phyloP scores from a whole-genome alignment of 2,329 filamentous ascomycete species.

The Tetracladium maxilliforme region DNA sequence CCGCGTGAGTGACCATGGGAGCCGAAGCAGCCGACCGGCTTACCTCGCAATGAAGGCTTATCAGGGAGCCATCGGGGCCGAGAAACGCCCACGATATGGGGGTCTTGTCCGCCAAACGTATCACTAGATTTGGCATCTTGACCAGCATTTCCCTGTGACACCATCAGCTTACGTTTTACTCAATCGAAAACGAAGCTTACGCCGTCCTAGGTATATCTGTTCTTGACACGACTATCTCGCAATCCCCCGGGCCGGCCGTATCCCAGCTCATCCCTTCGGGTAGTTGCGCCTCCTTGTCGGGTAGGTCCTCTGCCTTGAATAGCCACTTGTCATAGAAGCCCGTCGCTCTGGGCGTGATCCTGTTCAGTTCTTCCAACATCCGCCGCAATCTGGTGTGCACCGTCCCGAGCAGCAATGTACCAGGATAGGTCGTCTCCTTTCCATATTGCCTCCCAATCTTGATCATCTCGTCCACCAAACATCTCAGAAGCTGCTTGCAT shows the following conservation, averaged over 20 bases:
- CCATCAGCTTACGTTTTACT: too few species aligned
- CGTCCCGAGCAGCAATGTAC: too few species aligned
- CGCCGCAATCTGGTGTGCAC: too few species aligned
- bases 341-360: slow-evolving; percentile 7
- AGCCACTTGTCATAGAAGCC: slow-evolving; percentile 38
- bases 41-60: slow-evolving; percentile 43
- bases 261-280: slow-evolving; percentile 40
- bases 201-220: slow-evolving; percentile 41
- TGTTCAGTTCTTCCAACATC: slow-evolving; percentile 14
- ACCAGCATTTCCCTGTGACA: too few species aligned
- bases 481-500: slow-evolving; percentile 1
- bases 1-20: not conserved
- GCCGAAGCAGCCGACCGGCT: slow-evolving; percentile 2
- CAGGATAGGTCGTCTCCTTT: too few species aligned
- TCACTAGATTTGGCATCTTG: too few species aligned
- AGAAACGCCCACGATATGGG: slow-evolving; percentile 51
- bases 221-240: slow-evolving; percentile 35
- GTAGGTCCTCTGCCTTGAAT: slow-evolving; percentile 31
- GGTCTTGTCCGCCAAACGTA: too few species aligned
- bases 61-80: slow-evolving; percentile 46
- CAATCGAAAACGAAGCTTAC: too few species aligned
- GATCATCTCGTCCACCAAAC: not conserved
- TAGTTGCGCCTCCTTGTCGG: slow-evolving; percentile 16
- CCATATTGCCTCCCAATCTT: too few species aligned
- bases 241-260: slow-evolving; percentile 31